Conservation (phyloP, 208 protist genomes). For the Crithidia bombi region DNA sequence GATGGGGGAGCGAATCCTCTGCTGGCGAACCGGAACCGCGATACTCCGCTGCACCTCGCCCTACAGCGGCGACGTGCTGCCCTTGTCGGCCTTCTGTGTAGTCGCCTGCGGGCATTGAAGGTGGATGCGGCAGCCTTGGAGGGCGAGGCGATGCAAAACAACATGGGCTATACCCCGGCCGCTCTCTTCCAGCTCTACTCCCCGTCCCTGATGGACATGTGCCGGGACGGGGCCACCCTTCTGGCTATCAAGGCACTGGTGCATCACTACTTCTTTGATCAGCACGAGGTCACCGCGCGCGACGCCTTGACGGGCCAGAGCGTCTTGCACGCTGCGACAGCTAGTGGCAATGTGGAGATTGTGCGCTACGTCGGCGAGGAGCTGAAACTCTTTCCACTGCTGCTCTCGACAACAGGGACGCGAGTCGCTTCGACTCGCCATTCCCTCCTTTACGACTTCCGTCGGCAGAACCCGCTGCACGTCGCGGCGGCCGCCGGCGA, state of each 20-base stretch:
- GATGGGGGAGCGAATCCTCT: slow-evolving; percentile 41
- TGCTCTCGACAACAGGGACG: slow-evolving; percentile 1
- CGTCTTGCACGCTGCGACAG: slow-evolving; percentile 55
- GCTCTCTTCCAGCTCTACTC: slow-evolving; percentile 65
- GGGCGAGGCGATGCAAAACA: slow-evolving; percentile 42
- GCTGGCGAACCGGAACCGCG: slow-evolving; percentile 31
- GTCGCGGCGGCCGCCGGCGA: slow-evolving; percentile 56
- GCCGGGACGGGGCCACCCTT: slow-evolving; percentile 54
- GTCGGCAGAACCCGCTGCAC: slow-evolving; percentile 76
- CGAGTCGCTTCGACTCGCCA: not conserved
- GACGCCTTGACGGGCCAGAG: slow-evolving; percentile 48
- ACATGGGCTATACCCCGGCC: slow-evolving; percentile 52
- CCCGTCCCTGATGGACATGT: slow-evolving; percentile 65
- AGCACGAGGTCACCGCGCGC: slow-evolving; percentile 30
- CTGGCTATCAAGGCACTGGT: slow-evolving; percentile 50
- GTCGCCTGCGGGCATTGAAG: slow-evolving; percentile 42
- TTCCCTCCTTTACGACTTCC: slow-evolving; percentile 49
- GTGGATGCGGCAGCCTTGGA: slow-evolving; percentile 21
- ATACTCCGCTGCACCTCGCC: slow-evolving; percentile 76
- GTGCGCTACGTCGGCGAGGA: slow-evolving; percentile 66
- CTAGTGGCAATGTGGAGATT: slow-evolving; percentile 43
- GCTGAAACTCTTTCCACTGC: slow-evolving; percentile 28
- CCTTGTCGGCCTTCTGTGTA: slow-evolving; percentile 63
- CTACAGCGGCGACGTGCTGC: slow-evolving; percentile 48
- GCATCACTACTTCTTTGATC: slow-evolving; percentile 74